Base-by-base conservation (phyloP, 176 grass and related monocot species). In the Cenchrus fungigraminus region DNA sequence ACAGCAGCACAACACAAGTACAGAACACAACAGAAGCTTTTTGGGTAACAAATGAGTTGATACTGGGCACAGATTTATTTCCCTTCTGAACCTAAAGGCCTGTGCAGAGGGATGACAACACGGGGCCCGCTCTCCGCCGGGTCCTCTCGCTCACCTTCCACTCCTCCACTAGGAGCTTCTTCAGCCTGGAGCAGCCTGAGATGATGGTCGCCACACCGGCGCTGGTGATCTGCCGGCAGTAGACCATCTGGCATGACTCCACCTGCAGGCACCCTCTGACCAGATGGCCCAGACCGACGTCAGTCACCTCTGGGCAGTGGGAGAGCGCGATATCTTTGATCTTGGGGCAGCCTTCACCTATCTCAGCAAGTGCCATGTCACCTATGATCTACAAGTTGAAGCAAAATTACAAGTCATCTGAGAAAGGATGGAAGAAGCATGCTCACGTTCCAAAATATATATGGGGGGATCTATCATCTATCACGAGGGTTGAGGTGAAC, bases 61-160 rank as follows among this genome's bases (percentile, higher is more conserved):
- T 34, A 87, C 8, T 25, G 61, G 45, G 55, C 44, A 55, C 15
- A 55, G 9, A 47, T 50, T 70, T 34, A 57, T 76, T 57, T 11
- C 29, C 0, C 5, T 55, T 52, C 6, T 9, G 32, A 42, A 55
- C 17, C 49, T 81, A 81, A 9, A 97, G 88, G 14, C 90, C 91
- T 20, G 77, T 60, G 69, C 89, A 93, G 65, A 95, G 90, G 78
- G 70, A 95, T 6, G 92, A 89, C 43, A 97, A 75, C 52, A 97
- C 57, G 1, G 88, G 76, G 59, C 86, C 82, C 17, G 86, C 95
- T 74, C 87, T 90, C 69, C 95, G 89, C 15, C 75, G 77, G 4
- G 95, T 95, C 86, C 95, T 91, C 65, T 95, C 79, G 28, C 92
- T 95, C 73, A 93, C 88, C 80, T 98, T 98, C 78, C 89, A 84